These are phyloP conservation scores for Diplodia mutila DNA, from an alignment of 2,329 filamentous ascomycete genomes.

Conservation along the genomic window DNA sequence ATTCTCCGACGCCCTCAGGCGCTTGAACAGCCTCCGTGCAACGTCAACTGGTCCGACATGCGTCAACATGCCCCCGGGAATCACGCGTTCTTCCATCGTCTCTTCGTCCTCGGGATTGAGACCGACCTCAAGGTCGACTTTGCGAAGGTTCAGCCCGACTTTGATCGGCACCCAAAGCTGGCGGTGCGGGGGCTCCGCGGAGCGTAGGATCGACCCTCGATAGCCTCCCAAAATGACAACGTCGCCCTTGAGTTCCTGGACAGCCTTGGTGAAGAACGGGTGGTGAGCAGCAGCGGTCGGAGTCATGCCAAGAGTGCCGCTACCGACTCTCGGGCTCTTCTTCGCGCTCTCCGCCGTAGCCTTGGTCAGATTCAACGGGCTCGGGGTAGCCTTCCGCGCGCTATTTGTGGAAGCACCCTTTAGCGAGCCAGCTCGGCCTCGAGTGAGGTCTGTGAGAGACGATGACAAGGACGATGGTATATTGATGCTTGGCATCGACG, in stretches of 20 bases:
- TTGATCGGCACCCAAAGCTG: constrained; percentile 95
- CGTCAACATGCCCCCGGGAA: constrained; percentile 84
- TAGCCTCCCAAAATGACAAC: constrained; percentile 89
- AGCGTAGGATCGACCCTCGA: constrained; percentile 84
- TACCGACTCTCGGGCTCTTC: constrained; percentile 4
- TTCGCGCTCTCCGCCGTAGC: constrained; percentile 6
- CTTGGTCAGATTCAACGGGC: constrained; percentile 14
- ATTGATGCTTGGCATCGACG: constrained; percentile 47
- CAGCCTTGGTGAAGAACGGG: constrained; percentile 58
- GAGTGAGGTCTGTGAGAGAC: constrained; percentile 24
- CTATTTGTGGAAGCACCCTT: constrained; percentile 4
- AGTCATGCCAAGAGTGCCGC: constrained; percentile 27
- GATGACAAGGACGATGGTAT: constrained; percentile 29
- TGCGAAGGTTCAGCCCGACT: constrained; percentile 86
- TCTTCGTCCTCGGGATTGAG: constrained; percentile 81
- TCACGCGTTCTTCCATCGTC: constrained; percentile 79
- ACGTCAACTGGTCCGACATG: constrained; percentile 93
- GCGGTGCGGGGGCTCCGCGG: constrained; percentile 78
- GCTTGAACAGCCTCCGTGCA: constrained; percentile 78
- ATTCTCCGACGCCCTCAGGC: constrained; percentile 74
- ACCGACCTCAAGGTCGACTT: constrained; percentile 88
- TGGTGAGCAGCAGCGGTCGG: constrained; percentile 43
- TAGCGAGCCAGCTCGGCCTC: constrained; percentile 4
- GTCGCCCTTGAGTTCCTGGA: constrained; percentile 78
- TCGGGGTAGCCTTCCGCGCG: constrained; percentile 15